phyloP scores from a whole-genome alignment of 208 protist species.

The Leishmania lainsoni region DNA sequence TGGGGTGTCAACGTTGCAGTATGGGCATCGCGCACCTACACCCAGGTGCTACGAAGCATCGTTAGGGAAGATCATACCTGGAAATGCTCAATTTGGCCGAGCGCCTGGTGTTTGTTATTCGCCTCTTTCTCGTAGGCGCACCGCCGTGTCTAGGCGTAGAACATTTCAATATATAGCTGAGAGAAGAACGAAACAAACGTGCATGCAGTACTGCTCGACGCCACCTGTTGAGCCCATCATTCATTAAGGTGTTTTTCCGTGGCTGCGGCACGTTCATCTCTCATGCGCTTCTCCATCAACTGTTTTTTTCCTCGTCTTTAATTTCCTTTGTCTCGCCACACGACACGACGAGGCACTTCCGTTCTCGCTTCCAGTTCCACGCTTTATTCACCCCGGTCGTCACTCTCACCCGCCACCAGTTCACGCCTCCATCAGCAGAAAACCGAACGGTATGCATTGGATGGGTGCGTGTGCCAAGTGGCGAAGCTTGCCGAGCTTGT shows the following conservation, averaged over 20 bases:
- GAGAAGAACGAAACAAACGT: not conserved
- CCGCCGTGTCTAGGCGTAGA: not conserved
- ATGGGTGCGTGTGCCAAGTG: conserved; percentile 38
- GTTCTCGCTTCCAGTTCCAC: not conserved
- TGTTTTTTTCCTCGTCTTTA: not conserved
- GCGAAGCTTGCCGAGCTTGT: conserved; percentile 46
- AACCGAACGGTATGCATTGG: conserved; percentile 69
- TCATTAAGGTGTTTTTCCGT: not conserved
- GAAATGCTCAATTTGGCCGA: not conserved
- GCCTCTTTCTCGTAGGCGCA: not conserved
- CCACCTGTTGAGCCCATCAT: not conserved
- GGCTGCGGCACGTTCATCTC: not conserved
- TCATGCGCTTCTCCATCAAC: not conserved
- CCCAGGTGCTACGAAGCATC: not conserved
- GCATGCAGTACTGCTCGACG: not conserved
- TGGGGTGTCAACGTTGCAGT: not conserved
- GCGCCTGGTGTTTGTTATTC: not conserved
- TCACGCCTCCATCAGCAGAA: conserved; percentile 47
- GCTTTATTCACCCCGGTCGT: not conserved
- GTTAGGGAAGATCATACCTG: not conserved
- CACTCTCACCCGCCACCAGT: not conserved
- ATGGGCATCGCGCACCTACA: not conserved
- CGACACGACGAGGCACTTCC: not conserved
- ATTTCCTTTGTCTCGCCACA: not conserved
- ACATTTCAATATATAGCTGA: not conserved